Conservation (phyloP, 106 monocot genomes). For the Acanthochlamys bracteata region DNA sequence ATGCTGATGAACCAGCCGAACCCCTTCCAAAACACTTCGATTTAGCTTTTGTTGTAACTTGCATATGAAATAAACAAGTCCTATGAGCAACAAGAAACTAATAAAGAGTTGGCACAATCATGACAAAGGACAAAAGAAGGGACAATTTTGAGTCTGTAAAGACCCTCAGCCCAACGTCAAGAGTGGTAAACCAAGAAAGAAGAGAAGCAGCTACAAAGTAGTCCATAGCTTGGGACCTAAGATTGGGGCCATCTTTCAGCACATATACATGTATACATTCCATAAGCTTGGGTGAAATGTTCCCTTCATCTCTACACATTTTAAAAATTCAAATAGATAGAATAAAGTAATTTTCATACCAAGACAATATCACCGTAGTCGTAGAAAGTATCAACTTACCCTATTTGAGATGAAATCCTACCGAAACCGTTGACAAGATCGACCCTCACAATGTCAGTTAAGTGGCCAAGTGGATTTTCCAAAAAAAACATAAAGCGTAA, state of each 20-base stretch:
- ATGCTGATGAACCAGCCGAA: no score
- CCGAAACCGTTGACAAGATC: constrained; percentile 53
- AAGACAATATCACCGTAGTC: not conserved
- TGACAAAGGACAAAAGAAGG: constrained; percentile 17
- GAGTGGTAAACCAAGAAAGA: constrained; percentile 62
- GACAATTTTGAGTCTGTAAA: not conserved
- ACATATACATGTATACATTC: constrained; percentile 75
- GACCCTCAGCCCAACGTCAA: constrained; percentile 75
- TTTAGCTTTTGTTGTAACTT: no score
- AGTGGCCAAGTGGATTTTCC: constrained; percentile 25
- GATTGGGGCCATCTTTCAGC: constrained; percentile 90
- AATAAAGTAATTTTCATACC: not conserved
- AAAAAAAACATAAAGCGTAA: constrained; percentile 61
- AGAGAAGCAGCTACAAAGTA: constrained; percentile 28
- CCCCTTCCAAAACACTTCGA: no score
- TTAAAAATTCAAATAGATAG: not conserved
- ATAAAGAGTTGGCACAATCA: no score
- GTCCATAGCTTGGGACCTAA: constrained; percentile 20
- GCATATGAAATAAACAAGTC: no score
- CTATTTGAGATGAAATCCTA: constrained; percentile 48
- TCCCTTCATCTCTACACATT: constrained; percentile 69
- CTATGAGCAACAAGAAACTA: no score
- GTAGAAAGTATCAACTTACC: constrained; percentile 19
- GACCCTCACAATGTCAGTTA: constrained; percentile 51
- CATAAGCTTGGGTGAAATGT: constrained; percentile 83